A percentile compares a stretch with the other conserved stretches of the same genome.
These are phyloP conservation scores for Pythium diclinum DNA, from an alignment of 352 stramenopile species.

Conservation along the genomic window DNA sequence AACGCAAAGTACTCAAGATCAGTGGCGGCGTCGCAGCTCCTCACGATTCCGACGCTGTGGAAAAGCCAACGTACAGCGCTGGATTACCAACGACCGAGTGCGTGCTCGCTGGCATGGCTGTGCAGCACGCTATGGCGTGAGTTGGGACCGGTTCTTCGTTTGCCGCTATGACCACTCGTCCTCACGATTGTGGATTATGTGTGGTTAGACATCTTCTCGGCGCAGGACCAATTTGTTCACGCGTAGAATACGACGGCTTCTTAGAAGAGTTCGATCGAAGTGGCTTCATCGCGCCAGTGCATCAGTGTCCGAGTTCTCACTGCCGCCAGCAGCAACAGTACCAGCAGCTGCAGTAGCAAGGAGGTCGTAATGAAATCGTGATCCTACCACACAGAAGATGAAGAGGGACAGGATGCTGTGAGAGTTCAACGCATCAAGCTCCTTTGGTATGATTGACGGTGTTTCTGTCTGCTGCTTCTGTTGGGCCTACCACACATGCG, in stretches of 20 bases:
- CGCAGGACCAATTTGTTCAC: slow-evolving; percentile 37
- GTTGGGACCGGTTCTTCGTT: neutral
- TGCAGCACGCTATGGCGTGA: slow-evolving; percentile 43
- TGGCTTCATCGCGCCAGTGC: slow-evolving; percentile 37
- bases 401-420: too few relatives aligned
- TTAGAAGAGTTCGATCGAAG: slow-evolving; percentile 45
- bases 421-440: too few relatives aligned
- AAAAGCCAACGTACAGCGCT: neutral
- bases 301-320: slow-evolving; percentile 33
- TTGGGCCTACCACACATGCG: neutral
- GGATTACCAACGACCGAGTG: slow-evolving; percentile 42
- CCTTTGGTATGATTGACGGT: too few relatives aligned
- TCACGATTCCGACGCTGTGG: neutral
- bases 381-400: too few relatives aligned
- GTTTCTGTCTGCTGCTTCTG: neutral
- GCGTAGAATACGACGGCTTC: slow-evolving; percentile 46
- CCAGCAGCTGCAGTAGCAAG: neutral
- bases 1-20: slow-evolving; percentile 40
- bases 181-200: neutral
- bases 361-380: too few relatives aligned
- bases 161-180: neutral
- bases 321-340: slow-evolving; percentile 33
- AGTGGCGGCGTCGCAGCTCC: neutral
- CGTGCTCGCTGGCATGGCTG: slow-evolving; percentile 42
- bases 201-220: slow-evolving; percentile 21